A percentile compares a stretch with the other conserved stretches of the same genome.
phyloP scores from a whole-genome alignment of 2,329 filamentous ascomycete species.

The Nothophaeocryptopus gaeumannii region DNA sequence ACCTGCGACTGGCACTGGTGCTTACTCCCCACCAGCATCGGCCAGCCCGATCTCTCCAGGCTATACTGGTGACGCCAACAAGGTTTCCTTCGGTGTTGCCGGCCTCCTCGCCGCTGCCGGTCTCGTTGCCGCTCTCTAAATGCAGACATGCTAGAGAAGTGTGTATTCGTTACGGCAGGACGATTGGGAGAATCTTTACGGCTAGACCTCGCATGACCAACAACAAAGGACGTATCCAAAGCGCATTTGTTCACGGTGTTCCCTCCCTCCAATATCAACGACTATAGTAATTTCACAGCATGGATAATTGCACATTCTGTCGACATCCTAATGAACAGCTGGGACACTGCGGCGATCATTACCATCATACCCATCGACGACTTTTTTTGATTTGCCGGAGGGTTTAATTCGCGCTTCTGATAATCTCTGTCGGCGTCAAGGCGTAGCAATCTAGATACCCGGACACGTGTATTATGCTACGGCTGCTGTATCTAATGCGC shows the following conservation, averaged over 20 bases:
- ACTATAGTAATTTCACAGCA: too few species aligned
- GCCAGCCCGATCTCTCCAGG: constrained; percentile 15
- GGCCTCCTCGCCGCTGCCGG: constrained; percentile 23
- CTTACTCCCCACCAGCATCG: constrained; percentile 11
- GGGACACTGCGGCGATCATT: constrained; percentile 6
- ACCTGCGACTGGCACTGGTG: constrained; percentile 12
- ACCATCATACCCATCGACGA: neutral
- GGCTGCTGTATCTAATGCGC: too few species aligned
- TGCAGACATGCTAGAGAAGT: neutral
- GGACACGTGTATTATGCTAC: too few species aligned
- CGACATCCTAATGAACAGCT: constrained; percentile 2
- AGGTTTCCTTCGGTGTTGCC: constrained; percentile 24
- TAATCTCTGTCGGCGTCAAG: neutral
- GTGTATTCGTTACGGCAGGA: constrained; percentile 7
- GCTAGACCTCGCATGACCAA: too few species aligned
- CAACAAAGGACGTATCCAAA: too few species aligned
- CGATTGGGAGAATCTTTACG: neutral
- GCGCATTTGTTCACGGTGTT: too few species aligned
- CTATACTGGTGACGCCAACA: constrained; percentile 23
- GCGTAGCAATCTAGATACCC: neutral
- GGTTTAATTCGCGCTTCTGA: neutral
- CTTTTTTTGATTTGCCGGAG: neutral
- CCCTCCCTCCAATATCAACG: too few species aligned
- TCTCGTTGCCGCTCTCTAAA: constrained; percentile 26
- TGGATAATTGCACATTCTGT: too few species aligned